These are phyloP conservation scores for Taphrina pruni DNA, from an alignment of 1,139 yeast genomes.

Conservation along the genomic window DNA sequence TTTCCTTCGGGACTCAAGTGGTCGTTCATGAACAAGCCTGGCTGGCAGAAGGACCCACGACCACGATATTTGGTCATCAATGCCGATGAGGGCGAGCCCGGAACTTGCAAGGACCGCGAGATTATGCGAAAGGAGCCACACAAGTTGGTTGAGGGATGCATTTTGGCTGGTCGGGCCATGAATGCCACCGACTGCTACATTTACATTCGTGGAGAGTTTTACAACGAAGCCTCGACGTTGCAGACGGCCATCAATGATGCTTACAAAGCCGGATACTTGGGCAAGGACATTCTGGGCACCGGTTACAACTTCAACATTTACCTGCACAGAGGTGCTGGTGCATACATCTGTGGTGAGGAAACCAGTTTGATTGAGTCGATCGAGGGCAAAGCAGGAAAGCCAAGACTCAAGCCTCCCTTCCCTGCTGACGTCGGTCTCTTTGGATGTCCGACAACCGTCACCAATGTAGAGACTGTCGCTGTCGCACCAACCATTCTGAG, in stretches of 20 bases:
- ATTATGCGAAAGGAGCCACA: conserved; percentile 89
- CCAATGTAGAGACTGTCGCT: conserved; percentile 87
- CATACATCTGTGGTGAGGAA: conserved; percentile 89
- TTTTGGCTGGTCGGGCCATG: conserved; percentile 87
- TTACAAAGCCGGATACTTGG: conserved; percentile 75
- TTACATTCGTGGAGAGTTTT: conserved; percentile 86
- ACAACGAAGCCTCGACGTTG: conserved; percentile 72
- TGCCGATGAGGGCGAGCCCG: conserved; percentile 95
- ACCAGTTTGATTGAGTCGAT: conserved; percentile 84
- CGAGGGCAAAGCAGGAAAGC: conserved; percentile 92
- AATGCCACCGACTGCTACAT: conserved; percentile 91
- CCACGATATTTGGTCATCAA: conserved; percentile 86
- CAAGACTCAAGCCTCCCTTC: conserved; percentile 90
- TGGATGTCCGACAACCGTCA: conserved; percentile 88
- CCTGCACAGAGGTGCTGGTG: conserved; percentile 90
- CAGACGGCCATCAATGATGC: conserved; percentile 87
- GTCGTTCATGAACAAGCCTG: conserved; percentile 94
- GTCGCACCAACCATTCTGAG: conserved; percentile 87
- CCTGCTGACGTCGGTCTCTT: conserved; percentile 91
- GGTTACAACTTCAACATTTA: conserved; percentile 82
- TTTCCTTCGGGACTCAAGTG: conserved; percentile 89
- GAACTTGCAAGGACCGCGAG: conserved; percentile 89
- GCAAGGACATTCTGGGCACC: conserved; percentile 83
- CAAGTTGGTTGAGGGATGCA: conserved; percentile 85
- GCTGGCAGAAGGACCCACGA: conserved; percentile 86